Percentiles rank a stretch among this genome's conserved stretches.
phyloP scores from a whole-genome alignment of 2,329 filamentous ascomycete genomes.

The Trichoderma sp. region DNA sequence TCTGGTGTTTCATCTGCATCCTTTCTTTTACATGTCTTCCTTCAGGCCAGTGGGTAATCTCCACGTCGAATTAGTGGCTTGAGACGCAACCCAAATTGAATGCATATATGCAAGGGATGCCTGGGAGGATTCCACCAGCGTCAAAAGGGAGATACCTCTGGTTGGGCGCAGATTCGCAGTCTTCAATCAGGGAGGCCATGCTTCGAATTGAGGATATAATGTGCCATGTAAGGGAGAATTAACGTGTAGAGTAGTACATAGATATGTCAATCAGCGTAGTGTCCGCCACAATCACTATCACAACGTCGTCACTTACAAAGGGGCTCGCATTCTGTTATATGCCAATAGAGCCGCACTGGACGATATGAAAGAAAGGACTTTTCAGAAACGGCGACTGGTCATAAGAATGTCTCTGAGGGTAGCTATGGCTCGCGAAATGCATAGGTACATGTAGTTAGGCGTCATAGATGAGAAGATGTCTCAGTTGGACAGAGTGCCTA shows the following conservation, averaged over 20 bases:
- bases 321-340: not conserved
- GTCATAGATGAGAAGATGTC: not conserved
- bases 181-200: not conserved
- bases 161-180: not conserved
- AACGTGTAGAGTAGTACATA: not conserved
- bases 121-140: not conserved
- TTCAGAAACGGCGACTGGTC: not conserved
- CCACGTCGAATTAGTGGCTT: not conserved
- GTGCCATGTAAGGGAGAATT: not conserved
- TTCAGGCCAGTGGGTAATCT: not conserved
- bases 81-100: not conserved
- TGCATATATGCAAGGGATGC: slow-evolving; percentile 1
- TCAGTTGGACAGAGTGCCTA: not conserved
- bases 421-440: no score
- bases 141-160: not conserved
- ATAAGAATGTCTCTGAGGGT: not conserved
- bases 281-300: not conserved
- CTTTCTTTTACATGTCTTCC: not conserved
- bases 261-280: not conserved
- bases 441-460: no score
- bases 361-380: not conserved
- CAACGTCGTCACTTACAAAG: not conserved
- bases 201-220: not conserved
- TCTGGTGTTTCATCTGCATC: not conserved
- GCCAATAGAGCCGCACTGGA: accelerated